Base-by-base conservation (phyloP, 352 stramenopile species). In the Pythium insidiosum region DNA sequence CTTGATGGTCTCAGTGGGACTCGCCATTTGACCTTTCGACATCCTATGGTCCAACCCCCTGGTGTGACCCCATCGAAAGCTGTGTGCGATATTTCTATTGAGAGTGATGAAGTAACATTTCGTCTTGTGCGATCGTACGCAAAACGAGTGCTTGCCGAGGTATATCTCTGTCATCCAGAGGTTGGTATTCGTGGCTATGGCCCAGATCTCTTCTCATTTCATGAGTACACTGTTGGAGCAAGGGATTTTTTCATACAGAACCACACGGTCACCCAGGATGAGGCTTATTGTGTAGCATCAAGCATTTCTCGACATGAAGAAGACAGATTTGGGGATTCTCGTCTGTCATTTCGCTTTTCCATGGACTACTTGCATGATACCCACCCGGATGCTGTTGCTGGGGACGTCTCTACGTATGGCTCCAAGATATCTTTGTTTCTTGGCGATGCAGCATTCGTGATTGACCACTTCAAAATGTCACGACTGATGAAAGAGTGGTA, bases 231-330 rank as follows among this genome's bases (percentile, higher is more conserved):
- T 19, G 39, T 88, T 9, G 42, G 61, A 22, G 70, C 87, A 16
- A 47, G 48, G 10, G 75, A 85, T 15, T 94, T 90, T 59, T 94
- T 75, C 40, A 45, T 93, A 6, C 78, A 93, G 51, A 88, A 79
- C 25, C 79, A 75, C 41, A 48, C 68, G 5, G 68, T 50, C 37
- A 45, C 65, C 1, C 37, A 68, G 7, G 42, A 62, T 1, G 42
- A 49, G 11, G 84, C 70, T 38, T 58, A 87, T 28, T 94, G 82
- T 18, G 78, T 94, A 41, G 73, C 74, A 30, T 92, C 79, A 12
- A 94, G 82, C 40, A 66, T 94, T 22, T 56, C 52, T 19, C 36
- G 43, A 12, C 38, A 55, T 16, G 38, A 43, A 13, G 47, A 57
- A 35, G 21, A 37, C 33, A 20, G 49, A 40, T n/a, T n/a, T n/a